Percentiles rank a stretch among this genome's conserved stretches.
These are phyloP conservation scores for Macrolepiota albuminosa DNA, from an alignment of 768 basidiomycete species.

Conservation along the genomic window DNA sequence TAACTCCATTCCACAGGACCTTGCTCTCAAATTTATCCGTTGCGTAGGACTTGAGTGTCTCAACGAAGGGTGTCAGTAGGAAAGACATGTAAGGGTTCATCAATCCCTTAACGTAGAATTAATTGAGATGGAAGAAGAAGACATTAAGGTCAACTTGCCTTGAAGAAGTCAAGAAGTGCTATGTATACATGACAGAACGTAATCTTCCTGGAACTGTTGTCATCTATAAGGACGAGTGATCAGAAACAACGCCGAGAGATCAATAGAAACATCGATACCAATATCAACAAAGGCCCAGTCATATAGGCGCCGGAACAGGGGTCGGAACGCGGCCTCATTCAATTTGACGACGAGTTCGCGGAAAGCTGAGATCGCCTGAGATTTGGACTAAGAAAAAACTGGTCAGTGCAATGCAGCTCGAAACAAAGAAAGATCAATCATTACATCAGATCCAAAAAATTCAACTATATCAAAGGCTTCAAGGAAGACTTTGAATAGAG, in stretches of 20 bases:
- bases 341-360: slow-evolving; percentile 87
- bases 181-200: slow-evolving; percentile 75
- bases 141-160: slow-evolving; percentile 41
- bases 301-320: slow-evolving; percentile 84
- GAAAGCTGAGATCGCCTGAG: slow-evolving; percentile 64
- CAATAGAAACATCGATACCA: slow-evolving; percentile 28
- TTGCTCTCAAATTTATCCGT: slow-evolving; percentile 27
- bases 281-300: slow-evolving; percentile 87
- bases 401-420: not conserved
- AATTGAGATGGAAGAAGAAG: not conserved
- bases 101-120: slow-evolving; percentile 44
- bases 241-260: slow-evolving; percentile 1
- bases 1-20: slow-evolving; percentile 57
- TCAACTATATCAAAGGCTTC: slow-evolving; percentile 63
- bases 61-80: slow-evolving; percentile 61
- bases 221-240: slow-evolving; percentile 16
- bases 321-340: slow-evolving; percentile 87
- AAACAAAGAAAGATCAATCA: not conserved
- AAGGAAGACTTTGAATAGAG: slow-evolving; percentile 74
- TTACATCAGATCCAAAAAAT: slow-evolving; percentile 15
- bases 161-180: slow-evolving; percentile 81
- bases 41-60: slow-evolving; percentile 51
- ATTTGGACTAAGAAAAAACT: slow-evolving; percentile 40
- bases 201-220: slow-evolving; percentile 46
- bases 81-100: slow-evolving; percentile 91